phyloP scores from a whole-genome alignment of 2,329 filamentous ascomycete genomes.

The Calonectria pauciramosa region DNA sequence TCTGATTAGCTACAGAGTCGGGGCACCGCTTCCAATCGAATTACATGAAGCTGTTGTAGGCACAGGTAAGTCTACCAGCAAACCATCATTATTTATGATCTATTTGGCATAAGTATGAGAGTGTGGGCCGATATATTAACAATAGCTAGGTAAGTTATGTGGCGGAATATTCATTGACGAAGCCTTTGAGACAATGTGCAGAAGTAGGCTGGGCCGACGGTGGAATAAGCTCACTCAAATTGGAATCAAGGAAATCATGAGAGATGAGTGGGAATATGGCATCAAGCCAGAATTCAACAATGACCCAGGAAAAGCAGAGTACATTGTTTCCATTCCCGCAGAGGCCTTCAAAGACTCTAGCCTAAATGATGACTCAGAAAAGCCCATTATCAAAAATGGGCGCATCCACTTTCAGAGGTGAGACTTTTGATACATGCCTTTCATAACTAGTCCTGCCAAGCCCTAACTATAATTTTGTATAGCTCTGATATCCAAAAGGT shows the following conservation, averaged over 20 bases:
- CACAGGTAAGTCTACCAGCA: neutral
- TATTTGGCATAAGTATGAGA: neutral
- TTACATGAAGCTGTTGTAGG: slow-evolving; percentile 16
- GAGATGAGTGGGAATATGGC: slow-evolving; percentile 18
- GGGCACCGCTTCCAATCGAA: neutral
- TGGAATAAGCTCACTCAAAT: slow-evolving; percentile 2
- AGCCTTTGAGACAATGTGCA: slow-evolving; percentile 4
- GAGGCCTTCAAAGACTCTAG: neutral
- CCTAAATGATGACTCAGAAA: neutral
- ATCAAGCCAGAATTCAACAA: slow-evolving; percentile 16
- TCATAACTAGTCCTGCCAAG: too few species aligned
- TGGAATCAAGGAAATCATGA: slow-evolving; percentile 26
- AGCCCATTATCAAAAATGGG: neutral
- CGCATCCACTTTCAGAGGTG: slow-evolving; percentile 4
- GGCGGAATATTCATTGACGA: slow-evolving; percentile 24
- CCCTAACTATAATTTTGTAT: neutral
- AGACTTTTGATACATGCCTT: too few species aligned
- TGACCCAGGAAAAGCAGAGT: neutral
- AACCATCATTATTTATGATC: neutral
- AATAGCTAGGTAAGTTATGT: slow-evolving; percentile 19
- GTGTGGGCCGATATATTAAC: too few species aligned
- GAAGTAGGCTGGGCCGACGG: neutral
- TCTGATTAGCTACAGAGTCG: slow-evolving; percentile 16
- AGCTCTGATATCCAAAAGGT: neutral
- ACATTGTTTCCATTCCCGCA: slow-evolving; percentile 16